A percentile compares a stretch with the other conserved stretches of the same genome.
Evolutionary conservation across 345 rosid species (phyloP).

Genomic region (Orychophragmus violaceus): DNA sequence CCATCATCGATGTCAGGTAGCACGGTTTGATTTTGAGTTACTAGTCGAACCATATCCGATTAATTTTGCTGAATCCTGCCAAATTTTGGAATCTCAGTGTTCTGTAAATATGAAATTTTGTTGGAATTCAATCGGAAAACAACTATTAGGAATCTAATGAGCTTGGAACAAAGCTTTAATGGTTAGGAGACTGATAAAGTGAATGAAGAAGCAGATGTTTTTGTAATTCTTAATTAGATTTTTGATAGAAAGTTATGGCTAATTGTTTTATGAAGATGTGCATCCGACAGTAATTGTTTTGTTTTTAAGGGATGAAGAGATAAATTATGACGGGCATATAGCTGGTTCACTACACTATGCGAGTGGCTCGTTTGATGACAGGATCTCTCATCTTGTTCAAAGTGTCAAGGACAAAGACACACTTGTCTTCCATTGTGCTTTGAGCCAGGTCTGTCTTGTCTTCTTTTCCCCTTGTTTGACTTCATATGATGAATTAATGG

Average conservation of each 20-base stretch:
- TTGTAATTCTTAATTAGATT: background rate
- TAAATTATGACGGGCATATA: constrained; percentile 93
- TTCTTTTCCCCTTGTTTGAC: background rate
- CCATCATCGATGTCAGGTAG: constrained; percentile 84
- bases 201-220: background rate
- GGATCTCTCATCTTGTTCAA: constrained; percentile 69
- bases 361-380: constrained; percentile 58
- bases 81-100: background rate
- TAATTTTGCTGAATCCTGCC: no score
- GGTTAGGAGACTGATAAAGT: background rate
- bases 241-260: background rate
- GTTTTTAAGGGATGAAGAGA: constrained; percentile 68
- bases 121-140: background rate
- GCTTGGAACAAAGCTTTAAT: background rate
- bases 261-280: background rate
- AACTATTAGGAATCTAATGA: background rate
- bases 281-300: background rate
- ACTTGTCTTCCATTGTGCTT: constrained; percentile 90
- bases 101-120: background rate
- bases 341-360: constrained; percentile 84
- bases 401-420: constrained; percentile 84
- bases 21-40: background rate
- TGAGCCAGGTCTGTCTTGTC: constrained; percentile 66
- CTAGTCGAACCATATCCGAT: background rate
- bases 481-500: no score